Base-by-base conservation (phyloP, 192 early-diverging fungal genomes). In the Endogone sp. region DNA sequence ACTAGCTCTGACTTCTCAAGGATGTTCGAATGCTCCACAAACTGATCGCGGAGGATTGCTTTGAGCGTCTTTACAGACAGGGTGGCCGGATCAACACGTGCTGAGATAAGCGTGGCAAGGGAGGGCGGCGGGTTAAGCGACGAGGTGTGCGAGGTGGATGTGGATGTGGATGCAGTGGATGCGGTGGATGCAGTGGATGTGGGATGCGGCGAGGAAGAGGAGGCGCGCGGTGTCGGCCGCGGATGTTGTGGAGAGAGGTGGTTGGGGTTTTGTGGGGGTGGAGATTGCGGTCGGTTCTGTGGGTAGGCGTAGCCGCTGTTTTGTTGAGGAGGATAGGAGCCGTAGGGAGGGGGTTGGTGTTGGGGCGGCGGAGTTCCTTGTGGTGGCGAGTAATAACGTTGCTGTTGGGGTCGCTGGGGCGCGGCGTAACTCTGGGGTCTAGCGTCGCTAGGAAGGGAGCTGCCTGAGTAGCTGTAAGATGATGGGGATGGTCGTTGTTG, bases 1-100 rank as follows among this genome's bases (percentile, higher is more conserved):
- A 93, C 82, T 13, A 95, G 82, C 71, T 95, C 93, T 20, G 74
- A 71, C 61, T 92, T 93, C 64, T 95, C 93, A 21, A 94, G 73
- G 21, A 91, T 83, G 66, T 84, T 83, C 49, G 79, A 81, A 55
- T 84, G 82, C 63, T 90, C 86, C 9, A 95, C 90, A 65, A 79
- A 82, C 56, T 92, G 82, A 28, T 83, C 68, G 10, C 72, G 73
- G 13, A 95, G 78, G 24, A 94, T 81, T 6, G 61, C 59, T 72
- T 93, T 93, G 25, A 95, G 85, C 0, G 80, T 77, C 60, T 89
- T 89, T 63, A 90, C 79, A 28, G 89, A 85, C 24, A 94, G 73
- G 2, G 81, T 78, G 20, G 71, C 62, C 8, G 84, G 76, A 65
- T 91, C 77, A 6, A 85, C 79, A 3, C 79, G 79, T 22, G 74